A percentile compares a stretch with the other conserved stretches of the same genome.
phyloP scores from a whole-genome alignment of 1,284 basidiomycete species.

The Psilocybe mexicana region DNA sequence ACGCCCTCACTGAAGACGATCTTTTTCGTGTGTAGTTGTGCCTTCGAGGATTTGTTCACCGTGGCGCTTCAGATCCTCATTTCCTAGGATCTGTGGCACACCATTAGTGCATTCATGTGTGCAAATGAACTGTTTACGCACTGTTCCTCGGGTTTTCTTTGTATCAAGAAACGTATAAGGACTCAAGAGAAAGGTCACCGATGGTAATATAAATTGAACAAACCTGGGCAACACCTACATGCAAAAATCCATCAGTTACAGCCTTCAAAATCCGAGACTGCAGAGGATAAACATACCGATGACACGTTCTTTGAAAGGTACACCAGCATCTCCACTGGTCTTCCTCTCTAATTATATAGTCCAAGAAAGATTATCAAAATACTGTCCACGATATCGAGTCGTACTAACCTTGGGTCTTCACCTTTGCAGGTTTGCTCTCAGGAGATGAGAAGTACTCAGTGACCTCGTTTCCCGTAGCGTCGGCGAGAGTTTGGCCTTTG shows the following conservation, averaged over 20 bases:
- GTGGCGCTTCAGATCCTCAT: conserved; percentile 45
- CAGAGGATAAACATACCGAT: conserved; percentile 36
- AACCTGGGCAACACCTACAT: conserved; percentile 30
- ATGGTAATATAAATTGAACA: background rate
- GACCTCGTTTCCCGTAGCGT: background rate
- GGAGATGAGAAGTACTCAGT: conserved; percentile 23
- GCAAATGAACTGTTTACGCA: conserved; percentile 21
- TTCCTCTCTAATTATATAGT: conserved; percentile 23
- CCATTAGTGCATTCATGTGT: background rate
- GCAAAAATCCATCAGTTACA: background rate
- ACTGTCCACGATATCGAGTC: too few species aligned
- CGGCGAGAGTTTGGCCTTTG: background rate
- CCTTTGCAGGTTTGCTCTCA: conserved; percentile 13
- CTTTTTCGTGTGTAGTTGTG: conserved; percentile 25
- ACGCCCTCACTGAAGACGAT: conserved; percentile 7
- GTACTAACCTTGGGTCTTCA: too few species aligned
- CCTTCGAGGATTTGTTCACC: conserved; percentile 50
- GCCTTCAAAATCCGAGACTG: background rate
- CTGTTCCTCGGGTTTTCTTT: conserved; percentile 48
- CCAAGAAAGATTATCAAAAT: too few species aligned
- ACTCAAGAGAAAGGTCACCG: too few species aligned
- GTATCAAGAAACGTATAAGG: background rate
- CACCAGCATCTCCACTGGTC: conserved; percentile 20
- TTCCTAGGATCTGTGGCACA: conserved; percentile 24
- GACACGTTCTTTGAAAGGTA: conserved; percentile 51